A percentile compares a stretch with the other conserved stretches of the same genome.
Evolutionary conservation across 805 yeast species (phyloP).

Genomic region (Saccharomycopsis fibuligera): DNA sequence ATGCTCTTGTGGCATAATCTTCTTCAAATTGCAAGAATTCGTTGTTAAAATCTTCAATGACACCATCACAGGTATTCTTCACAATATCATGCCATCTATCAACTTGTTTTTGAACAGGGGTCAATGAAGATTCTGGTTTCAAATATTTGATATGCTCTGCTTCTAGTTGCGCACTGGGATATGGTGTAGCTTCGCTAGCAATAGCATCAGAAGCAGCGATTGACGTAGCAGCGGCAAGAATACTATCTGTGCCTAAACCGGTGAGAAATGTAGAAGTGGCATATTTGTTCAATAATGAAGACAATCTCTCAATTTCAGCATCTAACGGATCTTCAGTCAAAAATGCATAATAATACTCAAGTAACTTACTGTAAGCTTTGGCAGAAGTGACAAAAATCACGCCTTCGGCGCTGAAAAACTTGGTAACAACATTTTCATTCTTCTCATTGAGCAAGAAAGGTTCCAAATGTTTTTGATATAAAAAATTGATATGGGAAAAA

Average conservation of each 20-base stretch:
- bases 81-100: constrained; percentile 14
- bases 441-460: background rate
- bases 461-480: background rate
- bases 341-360: constrained; percentile 11
- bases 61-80: constrained; percentile 12
- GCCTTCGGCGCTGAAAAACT: background rate
- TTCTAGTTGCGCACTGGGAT: no score
- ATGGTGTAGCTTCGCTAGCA: no score
- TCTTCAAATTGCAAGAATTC: constrained; percentile 12
- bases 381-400: background rate
- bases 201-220: no score
- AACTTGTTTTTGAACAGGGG: constrained; percentile 14
- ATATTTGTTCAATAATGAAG: constrained; percentile 14
- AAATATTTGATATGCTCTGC: no score
- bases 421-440: background rate
- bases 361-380: background rate
- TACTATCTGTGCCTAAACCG: constrained; percentile 1
- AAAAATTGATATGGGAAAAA: no score
- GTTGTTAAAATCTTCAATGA: constrained; percentile 15
- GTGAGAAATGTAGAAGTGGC: constrained; percentile 1
- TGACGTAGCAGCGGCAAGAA: background rate
- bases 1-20: constrained; percentile 11
- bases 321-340: constrained; percentile 20
- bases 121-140: no score
- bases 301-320: constrained; percentile 17